Conservation (phyloP, 441 rosid genomes). For the Aleurites moluccanus region DNA sequence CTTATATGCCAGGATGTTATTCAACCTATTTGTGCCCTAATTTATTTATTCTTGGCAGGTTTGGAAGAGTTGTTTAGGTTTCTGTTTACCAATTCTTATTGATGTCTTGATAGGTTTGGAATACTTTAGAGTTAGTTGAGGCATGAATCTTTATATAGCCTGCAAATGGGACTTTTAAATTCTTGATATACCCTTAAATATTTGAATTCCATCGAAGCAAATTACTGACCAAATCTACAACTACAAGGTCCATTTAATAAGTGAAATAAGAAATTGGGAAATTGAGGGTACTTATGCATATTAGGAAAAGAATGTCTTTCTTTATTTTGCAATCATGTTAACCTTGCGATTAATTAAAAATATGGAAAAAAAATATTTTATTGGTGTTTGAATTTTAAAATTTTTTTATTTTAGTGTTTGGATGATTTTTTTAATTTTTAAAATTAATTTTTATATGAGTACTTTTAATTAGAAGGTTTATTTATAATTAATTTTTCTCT, state of each 20-base stretch:
- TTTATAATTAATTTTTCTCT: too few relatives aligned
- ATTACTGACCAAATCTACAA: not conserved
- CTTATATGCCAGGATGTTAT: slow-evolving; percentile 34
- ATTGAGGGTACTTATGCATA: not conserved
- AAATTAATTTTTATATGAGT: too few relatives aligned
- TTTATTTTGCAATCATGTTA: not conserved
- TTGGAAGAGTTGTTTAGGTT: not conserved
- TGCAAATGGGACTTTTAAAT: not conserved
- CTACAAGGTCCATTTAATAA: not conserved
- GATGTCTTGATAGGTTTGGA: not conserved
- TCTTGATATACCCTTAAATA: not conserved
- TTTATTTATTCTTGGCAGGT: not conserved
- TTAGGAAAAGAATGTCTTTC: not conserved
- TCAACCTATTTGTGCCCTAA: not conserved
- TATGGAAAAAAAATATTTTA: too few relatives aligned
- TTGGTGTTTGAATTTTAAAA: too few relatives aligned
- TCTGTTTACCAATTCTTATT: not conserved
- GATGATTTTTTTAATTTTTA: too few relatives aligned
- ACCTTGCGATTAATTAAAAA: not conserved
- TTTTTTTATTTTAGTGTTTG: too few relatives aligned
- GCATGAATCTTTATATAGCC: not conserved
- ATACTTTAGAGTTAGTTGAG: not conserved
- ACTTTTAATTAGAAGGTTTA: too few relatives aligned
- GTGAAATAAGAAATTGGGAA: not conserved
- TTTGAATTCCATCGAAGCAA: not conserved